These are phyloP conservation scores for Lipomyces oligophaga DNA, from an alignment of 805 yeast species.

Conservation along the genomic window DNA sequence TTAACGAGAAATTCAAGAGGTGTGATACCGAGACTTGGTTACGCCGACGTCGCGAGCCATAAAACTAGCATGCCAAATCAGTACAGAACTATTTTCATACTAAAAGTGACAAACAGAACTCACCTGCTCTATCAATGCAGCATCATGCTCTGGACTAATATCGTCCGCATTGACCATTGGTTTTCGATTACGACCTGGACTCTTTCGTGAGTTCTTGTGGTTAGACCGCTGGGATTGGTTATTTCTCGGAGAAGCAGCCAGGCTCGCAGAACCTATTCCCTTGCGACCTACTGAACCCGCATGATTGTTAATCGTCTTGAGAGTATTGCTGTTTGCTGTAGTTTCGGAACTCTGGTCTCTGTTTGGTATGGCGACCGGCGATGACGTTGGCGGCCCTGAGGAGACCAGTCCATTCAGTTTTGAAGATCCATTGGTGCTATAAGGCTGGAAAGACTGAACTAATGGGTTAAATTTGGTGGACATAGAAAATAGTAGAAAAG, in stretches of 20 bases:
- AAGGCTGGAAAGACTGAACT: slow-evolving; percentile 20
- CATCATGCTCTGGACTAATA: slow-evolving; percentile 9
- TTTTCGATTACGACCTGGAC: slow-evolving; percentile 13
- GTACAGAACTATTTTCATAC: not conserved
- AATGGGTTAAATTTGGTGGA: slow-evolving; percentile 23
- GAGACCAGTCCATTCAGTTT: not conserved
- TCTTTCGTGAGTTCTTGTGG: slow-evolving; percentile 18
- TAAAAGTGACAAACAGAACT: not conserved
- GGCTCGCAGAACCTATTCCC: slow-evolving; percentile 2
- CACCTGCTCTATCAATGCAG: slow-evolving; percentile 21
- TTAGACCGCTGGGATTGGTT: slow-evolving; percentile 13
- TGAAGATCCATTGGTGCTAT: slow-evolving; percentile 3
- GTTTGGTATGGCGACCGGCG: not conserved
- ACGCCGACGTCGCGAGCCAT: slow-evolving; percentile 20
- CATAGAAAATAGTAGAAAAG: too few relatives aligned
- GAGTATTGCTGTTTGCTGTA: not conserved
- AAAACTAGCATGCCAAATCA: not conserved
- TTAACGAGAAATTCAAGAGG: slow-evolving; percentile 26
- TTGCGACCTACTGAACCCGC: not conserved
- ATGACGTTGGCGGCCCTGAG: not conserved
- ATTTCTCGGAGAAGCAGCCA: slow-evolving; percentile 13
- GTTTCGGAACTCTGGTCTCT: not conserved
- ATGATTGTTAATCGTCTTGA: not conserved
- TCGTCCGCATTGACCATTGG: slow-evolving; percentile 19
- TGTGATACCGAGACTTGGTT: slow-evolving; percentile 27